Evolutionary conservation across 225 moss, liverwort and hornwort genomes (phyloP).

Genomic region (Neckera pumila): DNA sequence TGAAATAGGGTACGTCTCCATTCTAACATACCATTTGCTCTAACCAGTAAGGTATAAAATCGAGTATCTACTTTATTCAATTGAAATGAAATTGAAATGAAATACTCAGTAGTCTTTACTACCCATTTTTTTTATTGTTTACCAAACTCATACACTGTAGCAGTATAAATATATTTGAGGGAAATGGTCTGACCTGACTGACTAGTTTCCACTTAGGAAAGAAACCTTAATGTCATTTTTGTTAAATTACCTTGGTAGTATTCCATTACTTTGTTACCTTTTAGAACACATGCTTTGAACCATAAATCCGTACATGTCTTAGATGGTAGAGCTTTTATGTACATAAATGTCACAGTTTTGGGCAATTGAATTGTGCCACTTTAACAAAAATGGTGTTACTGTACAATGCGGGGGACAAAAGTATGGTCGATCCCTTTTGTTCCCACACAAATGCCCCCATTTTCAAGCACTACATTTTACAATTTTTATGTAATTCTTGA

Average conservation of each 20-base stretch:
- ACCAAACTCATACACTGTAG: not conserved
- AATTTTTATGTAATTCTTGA: too few species aligned
- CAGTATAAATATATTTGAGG: not conserved
- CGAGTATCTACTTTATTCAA: not conserved
- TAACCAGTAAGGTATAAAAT: not conserved
- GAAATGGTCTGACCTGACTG: too few species aligned
- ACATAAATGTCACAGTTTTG: not conserved
- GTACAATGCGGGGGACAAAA: too few species aligned
- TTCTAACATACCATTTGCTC: not conserved
- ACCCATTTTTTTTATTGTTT: not conserved
- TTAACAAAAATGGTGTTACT: not conserved
- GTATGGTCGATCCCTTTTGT: too few species aligned
- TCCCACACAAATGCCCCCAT: too few species aligned
- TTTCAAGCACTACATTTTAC: too few species aligned
- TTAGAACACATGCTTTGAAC: not conserved
- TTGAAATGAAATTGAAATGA: not conserved
- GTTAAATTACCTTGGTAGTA: not conserved
- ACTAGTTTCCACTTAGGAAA: not conserved
- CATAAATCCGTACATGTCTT: accelerated
- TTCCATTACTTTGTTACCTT: not conserved
- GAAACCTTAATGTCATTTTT: not conserved
- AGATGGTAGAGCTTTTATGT: not conserved
- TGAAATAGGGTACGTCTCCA: not conserved
- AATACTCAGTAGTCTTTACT: not conserved
- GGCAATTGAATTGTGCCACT: accelerated